A percentile compares a stretch with the other conserved stretches of the same genome.
These are phyloP conservation scores for Chrysanthemum makinoi DNA, from an alignment of 129 eudicot genomes.

Conservation along the genomic window DNA sequence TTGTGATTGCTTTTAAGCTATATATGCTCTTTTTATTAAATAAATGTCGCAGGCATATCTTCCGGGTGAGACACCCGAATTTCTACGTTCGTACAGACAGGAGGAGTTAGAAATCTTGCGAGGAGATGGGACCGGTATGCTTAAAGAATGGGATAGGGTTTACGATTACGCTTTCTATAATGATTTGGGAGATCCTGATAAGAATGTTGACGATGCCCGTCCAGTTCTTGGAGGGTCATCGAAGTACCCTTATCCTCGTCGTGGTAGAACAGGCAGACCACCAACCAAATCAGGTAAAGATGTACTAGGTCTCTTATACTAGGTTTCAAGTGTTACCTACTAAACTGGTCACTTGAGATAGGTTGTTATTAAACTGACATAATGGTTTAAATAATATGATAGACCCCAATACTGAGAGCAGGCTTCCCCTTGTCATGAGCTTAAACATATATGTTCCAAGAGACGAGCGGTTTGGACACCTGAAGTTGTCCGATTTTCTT, in stretches of 20 bases:
- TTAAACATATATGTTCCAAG: conserved; percentile 67
- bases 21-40: background rate
- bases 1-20: background rate
- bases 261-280: conserved; percentile 73
- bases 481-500: conserved; percentile 66
- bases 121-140: conserved; percentile 60
- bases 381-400: conserved; percentile 11
- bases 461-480: conserved; percentile 59
- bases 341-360: background rate
- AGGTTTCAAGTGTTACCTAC: background rate
- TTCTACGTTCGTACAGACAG: conserved; percentile 38
- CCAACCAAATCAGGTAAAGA: conserved; percentile 51
- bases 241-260: conserved; percentile 72
- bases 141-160: conserved; percentile 71
- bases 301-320: background rate
- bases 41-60: conserved; percentile 48
- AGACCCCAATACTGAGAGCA: conserved; percentile 64
- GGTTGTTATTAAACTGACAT: background rate
- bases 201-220: conserved; percentile 35
- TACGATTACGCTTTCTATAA: conserved; percentile 73
- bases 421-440: conserved; percentile 46
- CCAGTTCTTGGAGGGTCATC: conserved; percentile 66
- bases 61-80: conserved; percentile 60
- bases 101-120: conserved; percentile 46
- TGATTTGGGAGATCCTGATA: conserved; percentile 63